Conservation (phyloP, 345 rosid species). For the Corchorus capsularis region DNA sequence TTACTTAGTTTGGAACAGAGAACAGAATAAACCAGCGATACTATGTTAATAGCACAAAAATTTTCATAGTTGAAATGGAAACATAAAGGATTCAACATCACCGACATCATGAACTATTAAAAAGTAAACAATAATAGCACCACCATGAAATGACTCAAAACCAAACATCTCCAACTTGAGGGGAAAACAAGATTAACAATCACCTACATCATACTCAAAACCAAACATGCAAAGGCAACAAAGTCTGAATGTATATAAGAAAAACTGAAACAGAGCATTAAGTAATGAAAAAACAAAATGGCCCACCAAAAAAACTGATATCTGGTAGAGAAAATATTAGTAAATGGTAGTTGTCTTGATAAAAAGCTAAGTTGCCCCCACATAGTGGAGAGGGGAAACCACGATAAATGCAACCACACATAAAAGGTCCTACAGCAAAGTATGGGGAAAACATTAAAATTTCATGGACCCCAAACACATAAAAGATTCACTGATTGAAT, state of each 20-base stretch:
- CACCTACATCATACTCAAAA: conserved; percentile 4
- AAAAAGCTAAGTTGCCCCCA: conserved; percentile 8
- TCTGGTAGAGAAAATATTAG: conserved; percentile 4
- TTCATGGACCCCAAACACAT: conserved; percentile 10
- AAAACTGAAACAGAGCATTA: neutral
- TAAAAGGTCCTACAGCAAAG: neutral
- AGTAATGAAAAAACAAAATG: neutral
- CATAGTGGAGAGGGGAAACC: neutral
- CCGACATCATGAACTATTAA: neutral
- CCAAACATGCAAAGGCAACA: neutral
- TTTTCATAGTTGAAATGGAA: neutral
- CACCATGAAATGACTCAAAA: neutral
- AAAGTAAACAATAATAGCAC: neutral
- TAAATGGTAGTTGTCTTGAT: conserved; percentile 7
- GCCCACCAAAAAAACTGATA: neutral
- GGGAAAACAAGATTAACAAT: neutral
- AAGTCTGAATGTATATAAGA: neutral
- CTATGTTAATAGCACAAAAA: neutral
- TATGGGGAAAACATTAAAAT: conserved; percentile 6
- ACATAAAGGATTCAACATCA: neutral
- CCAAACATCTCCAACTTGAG: neutral
- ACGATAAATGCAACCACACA: conserved; percentile 2
- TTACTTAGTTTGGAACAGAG: too few relatives aligned
- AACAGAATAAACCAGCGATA: neutral
- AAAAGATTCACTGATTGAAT: neutral